A percentile compares a stretch with the other conserved stretches of the same genome.
Conservation (phyloP, 805 yeast species). For the Saturnispora saitoi region DNA sequence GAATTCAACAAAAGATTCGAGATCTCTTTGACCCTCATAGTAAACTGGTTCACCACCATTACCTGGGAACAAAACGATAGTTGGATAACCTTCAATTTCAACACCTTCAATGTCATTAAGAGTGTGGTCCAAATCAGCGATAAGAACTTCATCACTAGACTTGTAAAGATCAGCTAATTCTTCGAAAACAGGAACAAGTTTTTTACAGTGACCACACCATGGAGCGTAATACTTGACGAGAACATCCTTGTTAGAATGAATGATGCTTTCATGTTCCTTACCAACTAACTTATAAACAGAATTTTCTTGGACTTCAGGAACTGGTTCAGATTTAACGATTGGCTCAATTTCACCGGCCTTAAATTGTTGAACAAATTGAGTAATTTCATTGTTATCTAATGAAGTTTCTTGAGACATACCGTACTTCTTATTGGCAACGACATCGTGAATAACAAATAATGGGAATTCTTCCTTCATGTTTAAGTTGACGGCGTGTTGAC, state of each 20-base stretch:
- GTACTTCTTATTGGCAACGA: slow-evolving; percentile 59
- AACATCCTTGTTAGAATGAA: slow-evolving; percentile 58
- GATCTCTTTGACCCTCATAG: slow-evolving; percentile 64
- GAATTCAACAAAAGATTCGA: slow-evolving; percentile 63
- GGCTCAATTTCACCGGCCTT: slow-evolving; percentile 59
- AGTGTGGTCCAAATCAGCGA: slow-evolving; percentile 88
- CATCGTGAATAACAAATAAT: slow-evolving; percentile 79
- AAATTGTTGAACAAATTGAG: slow-evolving; percentile 55
- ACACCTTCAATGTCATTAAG: slow-evolving; percentile 73
- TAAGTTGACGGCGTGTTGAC: slow-evolving; percentile 79
- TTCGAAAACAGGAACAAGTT: slow-evolving; percentile 56
- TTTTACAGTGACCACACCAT: slow-evolving; percentile 94
- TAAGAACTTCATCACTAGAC: slow-evolving; percentile 45
- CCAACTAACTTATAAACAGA: slow-evolving; percentile 70
- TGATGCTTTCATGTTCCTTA: slow-evolving; percentile 64
- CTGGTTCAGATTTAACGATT: slow-evolving; percentile 72
- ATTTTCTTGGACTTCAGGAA: slow-evolving; percentile 75
- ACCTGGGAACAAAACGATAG: slow-evolving; percentile 85
- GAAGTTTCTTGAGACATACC: slow-evolving; percentile 56
- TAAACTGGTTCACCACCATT: slow-evolving; percentile 56
- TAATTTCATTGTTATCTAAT: slow-evolving; percentile 46
- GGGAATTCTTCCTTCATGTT: slow-evolving; percentile 85
- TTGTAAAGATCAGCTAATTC: slow-evolving; percentile 69
- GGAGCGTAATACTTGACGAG: slow-evolving; percentile 94
- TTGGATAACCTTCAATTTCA: slow-evolving; percentile 85